Conservation (phyloP, 345 rosid species). For the Euphorbia tirucalli region DNA sequence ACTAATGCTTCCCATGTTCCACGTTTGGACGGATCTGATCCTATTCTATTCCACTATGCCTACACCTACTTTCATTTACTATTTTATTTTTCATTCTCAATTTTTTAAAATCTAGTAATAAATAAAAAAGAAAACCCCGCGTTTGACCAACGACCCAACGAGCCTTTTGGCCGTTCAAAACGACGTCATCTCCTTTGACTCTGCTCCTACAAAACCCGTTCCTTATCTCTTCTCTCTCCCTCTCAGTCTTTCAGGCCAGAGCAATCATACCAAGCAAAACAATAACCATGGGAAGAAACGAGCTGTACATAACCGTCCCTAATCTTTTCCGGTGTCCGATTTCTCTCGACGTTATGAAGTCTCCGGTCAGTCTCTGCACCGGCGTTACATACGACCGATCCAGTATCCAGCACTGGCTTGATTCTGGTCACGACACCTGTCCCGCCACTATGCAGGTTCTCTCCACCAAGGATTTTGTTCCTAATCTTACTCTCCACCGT, state of each 20-base stretch:
- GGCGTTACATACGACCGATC: conserved; percentile 35
- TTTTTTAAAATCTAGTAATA: no score
- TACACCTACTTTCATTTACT: not conserved
- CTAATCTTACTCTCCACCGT: conserved; percentile 30
- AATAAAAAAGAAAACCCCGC: not conserved
- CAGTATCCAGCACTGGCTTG: conserved; percentile 33
- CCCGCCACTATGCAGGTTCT: conserved; percentile 35
- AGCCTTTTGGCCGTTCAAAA: not conserved
- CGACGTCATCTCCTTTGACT: conserved; percentile 28
- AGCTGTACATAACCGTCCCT: conserved; percentile 23
- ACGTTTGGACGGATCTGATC: not conserved
- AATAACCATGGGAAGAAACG: conserved; percentile 32
- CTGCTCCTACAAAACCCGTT: conserved; percentile 19
- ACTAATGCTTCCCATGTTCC: conserved; percentile 1
- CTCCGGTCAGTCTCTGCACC: conserved; percentile 31
- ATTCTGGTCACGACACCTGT: conserved; percentile 31
- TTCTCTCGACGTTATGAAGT: conserved; percentile 29
- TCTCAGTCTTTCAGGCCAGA: not conserved
- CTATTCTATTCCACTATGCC: not conserved
- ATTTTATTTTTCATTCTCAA: not conserved
- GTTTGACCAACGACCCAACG: conserved; percentile 22
- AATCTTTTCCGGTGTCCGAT: conserved; percentile 28
- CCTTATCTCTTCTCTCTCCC: not conserved
- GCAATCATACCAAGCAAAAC: not conserved
- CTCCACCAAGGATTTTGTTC: conserved; percentile 24